These are phyloP conservation scores for Aurinia saxatilis DNA, from an alignment of 345 rosid genomes.

Conservation along the genomic window DNA sequence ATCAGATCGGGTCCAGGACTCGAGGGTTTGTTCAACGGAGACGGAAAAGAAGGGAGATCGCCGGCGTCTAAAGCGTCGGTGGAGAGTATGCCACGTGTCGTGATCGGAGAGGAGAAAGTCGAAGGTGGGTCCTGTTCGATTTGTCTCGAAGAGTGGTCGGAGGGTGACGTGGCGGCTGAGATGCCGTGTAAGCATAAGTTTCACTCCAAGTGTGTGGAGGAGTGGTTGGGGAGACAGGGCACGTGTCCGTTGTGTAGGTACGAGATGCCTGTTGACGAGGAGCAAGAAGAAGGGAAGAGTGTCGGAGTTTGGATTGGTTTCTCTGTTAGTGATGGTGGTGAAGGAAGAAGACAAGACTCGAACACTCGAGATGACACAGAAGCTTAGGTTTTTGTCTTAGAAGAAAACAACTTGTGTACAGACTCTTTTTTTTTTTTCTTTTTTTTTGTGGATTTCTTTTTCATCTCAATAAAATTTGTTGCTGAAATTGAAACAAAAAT, in stretches of 20 bases:
- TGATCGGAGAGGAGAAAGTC: constrained; percentile 6
- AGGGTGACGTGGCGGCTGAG: constrained; percentile 33
- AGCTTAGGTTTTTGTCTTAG: neutral
- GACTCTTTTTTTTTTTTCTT: neutral
- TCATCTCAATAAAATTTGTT: neutral
- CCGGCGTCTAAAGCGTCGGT: constrained; percentile 28
- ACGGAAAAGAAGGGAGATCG: constrained; percentile 16
- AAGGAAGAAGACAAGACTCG: neutral
- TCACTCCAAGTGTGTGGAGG: constrained; percentile 30
- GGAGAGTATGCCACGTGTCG: constrained; percentile 24
- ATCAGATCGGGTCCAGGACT: no score
- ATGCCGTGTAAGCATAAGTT: constrained; percentile 34
- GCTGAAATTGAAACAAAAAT: neutral
- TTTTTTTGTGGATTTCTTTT: neutral
- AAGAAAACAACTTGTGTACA: neutral
- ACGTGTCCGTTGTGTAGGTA: constrained; percentile 34
- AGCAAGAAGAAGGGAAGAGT: neutral
- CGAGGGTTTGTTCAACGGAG: no score
- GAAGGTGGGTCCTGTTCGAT: constrained; percentile 13
- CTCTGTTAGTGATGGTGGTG: neutral
- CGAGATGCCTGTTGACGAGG: constrained; percentile 29
- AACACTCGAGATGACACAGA: constrained; percentile 2
- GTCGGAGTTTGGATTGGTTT: constrained; percentile 19
- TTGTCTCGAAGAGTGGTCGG: constrained; percentile 27
- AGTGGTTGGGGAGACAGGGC: constrained; percentile 28